phyloP scores from a whole-genome alignment of 1,284 basidiomycete genomes.

The Leccinum variabile region DNA sequence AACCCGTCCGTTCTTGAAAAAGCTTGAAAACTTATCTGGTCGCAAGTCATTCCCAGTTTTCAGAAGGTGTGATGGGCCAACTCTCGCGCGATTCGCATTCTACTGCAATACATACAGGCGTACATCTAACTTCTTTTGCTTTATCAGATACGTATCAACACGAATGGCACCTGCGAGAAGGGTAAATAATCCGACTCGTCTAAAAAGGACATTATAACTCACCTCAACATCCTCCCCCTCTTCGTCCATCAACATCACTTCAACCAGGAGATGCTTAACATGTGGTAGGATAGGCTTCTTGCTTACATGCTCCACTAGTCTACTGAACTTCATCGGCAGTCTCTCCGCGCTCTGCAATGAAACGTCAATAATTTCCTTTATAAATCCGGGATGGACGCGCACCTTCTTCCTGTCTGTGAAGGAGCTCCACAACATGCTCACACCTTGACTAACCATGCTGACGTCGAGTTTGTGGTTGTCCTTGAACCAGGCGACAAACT shows the following conservation, averaged over 20 bases:
- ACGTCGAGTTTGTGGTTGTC: conserved; percentile 85
- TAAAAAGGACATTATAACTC: conserved; percentile 12
- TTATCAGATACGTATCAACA: conserved; percentile 54
- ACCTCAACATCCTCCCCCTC: conserved; percentile 88
- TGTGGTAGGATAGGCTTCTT: conserved; percentile 87
- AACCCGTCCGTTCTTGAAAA: not conserved
- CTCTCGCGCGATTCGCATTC: not conserved
- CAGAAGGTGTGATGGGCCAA: not conserved
- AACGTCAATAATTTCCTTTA: conserved; percentile 7
- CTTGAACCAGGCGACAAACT: conserved; percentile 87
- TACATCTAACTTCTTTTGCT: conserved; percentile 8
- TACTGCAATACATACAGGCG: conserved; percentile 10
- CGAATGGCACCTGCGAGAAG: conserved; percentile 61
- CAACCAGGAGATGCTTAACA: conserved; percentile 83
- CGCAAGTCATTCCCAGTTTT: not conserved
- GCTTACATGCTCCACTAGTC: conserved; percentile 90
- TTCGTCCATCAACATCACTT: conserved; percentile 93
- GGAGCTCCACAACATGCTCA: conserved; percentile 97
- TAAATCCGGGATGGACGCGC: conserved; percentile 2
- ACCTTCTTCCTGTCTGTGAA: conserved; percentile 93
- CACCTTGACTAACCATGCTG: conserved; percentile 95
- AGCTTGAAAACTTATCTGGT: not conserved
- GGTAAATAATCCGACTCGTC: conserved; percentile 1
- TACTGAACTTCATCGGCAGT: conserved; percentile 85
- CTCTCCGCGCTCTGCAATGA: conserved; percentile 76